Base-by-base conservation (phyloP, 75 land plant genomes). In the Picea sitchensis region DNA sequence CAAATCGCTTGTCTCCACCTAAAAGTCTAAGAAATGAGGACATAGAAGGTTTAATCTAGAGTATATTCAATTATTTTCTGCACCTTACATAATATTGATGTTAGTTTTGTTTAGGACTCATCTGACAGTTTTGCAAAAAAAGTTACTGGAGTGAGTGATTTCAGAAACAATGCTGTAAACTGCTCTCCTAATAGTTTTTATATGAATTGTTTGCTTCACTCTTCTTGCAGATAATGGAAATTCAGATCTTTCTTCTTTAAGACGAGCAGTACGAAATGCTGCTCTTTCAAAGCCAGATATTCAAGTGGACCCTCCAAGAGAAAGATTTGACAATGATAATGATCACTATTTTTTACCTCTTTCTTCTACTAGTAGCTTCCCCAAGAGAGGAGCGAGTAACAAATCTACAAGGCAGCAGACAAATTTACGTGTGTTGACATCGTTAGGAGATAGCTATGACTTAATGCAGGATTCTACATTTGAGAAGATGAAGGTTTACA, bases 191-290 rank as follows among this genome's bases (percentile, higher is more conserved):
- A 80, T 73, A 69, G 26, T 6, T 38, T 44, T 1, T 6, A 38
- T 54, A 41, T 7, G 14, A 23, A 20, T 17, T 65, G 12, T 69
- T 4, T 26, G 26, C 20, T 20, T 58, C 21, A 38, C 78, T 30
- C 26, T 26, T 64, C 64, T 30, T 79, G 71, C 88, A 91, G 98
- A 82, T 61, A 75, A 61, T 78, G 88, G 85, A 38, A 78, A 51
- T 68, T 80, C 69, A 59, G 86, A 83, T 71, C 82, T 87, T 61
- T 86, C 89, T 54, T 87, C 84, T 65, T 58, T 96, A 64, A 89
- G 85, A 79, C 91, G 91, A 76, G 82, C 95, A 75, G 92, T 96
- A 41, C 88, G 92, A 65, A 92, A 91, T 85, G 97, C 97, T 44
- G 99, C 93, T 64, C 81, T 96, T 13, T 41, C 44, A 41, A 41